Base-by-base conservation (phyloP, 73 alveolate species). In the Paramecium sexaurelia region DNA sequence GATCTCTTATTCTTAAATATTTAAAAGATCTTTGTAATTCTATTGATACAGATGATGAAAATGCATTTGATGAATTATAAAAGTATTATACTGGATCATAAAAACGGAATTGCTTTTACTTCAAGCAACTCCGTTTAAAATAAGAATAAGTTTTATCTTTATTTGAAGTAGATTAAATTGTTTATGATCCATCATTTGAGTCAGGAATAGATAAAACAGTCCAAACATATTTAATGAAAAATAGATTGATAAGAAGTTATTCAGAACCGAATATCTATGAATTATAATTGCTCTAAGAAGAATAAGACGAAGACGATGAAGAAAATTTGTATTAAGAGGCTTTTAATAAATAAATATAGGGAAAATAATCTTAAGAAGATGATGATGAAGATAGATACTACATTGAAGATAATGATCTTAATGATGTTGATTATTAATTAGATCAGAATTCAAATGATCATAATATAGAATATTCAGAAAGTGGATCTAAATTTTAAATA, bases 221-320 rank as follows among this genome's bases (percentile, higher is more conserved):
- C 0, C n/a, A 73, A 36, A 39, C 56, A 8, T 73, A 73, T 36
- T 11, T 36, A 32, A 32, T 36, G 57, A 39, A 39, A 2, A 36
- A 73, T 36, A 32, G 57, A 13, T 33, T 73, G n/a, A 36, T 73
- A 2, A 27, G 87, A 33, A 73, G 87, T 73, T 39, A 73, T 33
- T 73, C 87, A n/a, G 87, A 73, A 36, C 87, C 87, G n/a, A 39
- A 73, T 36, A 15, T 33, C 24, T 33, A 29, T 33, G 39, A 66
- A 66, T 66, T 66, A 26, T 66, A 66, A 66, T 32, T 66, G 13
- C 22, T 66, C 4, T 27, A 66, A 51, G 67, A n/a, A 19, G 67
- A 51, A 4, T 26, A 51, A 66, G 84, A 66, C 3, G 84, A 66
- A 33, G 67, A 51, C 15, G 67, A 51, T 51, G 67, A 20, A 3